A percentile compares a stretch with the other conserved stretches of the same genome.
These are phyloP conservation scores for Houttuynia cordata DNA, from an alignment of 164 flowering plant genomes.

Conservation along the genomic window DNA sequence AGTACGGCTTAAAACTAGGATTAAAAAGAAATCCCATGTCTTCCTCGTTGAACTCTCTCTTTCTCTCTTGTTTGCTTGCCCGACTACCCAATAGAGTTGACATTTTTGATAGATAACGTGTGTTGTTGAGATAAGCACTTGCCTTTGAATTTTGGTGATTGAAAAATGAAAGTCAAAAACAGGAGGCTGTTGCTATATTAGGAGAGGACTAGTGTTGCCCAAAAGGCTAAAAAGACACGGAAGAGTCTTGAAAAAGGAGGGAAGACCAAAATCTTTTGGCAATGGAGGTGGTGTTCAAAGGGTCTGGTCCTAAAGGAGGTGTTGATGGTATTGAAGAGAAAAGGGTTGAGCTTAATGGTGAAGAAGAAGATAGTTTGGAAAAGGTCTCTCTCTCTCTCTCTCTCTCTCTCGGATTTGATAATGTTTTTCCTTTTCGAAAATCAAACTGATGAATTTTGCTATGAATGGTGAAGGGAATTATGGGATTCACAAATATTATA, in stretches of 20 bases:
- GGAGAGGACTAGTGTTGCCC: background rate
- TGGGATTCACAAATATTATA: background rate
- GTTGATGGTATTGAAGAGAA: conserved; percentile 12
- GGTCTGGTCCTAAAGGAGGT: conserved; percentile 4
- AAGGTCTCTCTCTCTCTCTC: background rate
- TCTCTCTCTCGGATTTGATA: conserved; percentile 1
- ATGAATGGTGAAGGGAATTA: background rate
- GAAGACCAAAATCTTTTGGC: background rate
- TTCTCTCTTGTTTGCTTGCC: conserved; percentile 3
- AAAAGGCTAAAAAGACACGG: background rate
- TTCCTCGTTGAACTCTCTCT: background rate
- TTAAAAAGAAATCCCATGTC: background rate
- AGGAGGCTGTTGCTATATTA: conserved; percentile 3
- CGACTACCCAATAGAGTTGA: conserved; percentile 13
- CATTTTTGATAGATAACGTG: conserved; percentile 7
- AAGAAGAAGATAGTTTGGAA: conserved; percentile 2
- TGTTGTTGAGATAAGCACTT: conserved; percentile 2
- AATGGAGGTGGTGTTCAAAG: conserved; percentile 15
- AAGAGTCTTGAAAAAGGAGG: background rate
- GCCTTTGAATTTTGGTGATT: conserved; percentile 8
- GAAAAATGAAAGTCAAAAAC: conserved; percentile 9
- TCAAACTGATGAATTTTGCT: too few relatives aligned
- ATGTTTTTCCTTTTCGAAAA: too few relatives aligned
- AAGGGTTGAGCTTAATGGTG: conserved; percentile 5
- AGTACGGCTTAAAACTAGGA: background rate